Conservation (phyloP, 2,329 filamentous ascomycete genomes). For the Cladosporium cucumerinum region DNA sequence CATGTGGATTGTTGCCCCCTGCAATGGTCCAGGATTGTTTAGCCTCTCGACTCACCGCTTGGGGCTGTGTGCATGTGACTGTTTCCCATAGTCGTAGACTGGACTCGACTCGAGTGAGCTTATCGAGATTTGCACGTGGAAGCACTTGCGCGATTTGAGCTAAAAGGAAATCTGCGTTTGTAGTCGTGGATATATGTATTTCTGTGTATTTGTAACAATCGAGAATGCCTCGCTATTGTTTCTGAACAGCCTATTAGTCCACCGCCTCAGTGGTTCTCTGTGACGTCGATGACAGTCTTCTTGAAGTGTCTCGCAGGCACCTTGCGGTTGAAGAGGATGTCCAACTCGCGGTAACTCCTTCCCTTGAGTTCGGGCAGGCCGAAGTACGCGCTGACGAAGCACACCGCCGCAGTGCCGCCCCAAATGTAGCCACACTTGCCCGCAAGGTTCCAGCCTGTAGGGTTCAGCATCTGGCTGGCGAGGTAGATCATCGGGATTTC, state of each 20-base stretch:
- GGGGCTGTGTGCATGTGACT: background rate
- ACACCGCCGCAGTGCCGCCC: constrained; percentile 75
- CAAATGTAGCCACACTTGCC: constrained; percentile 89
- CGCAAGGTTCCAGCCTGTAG: constrained; percentile 78
- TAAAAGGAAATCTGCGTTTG: background rate
- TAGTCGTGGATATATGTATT: background rate
- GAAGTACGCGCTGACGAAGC: constrained; percentile 81
- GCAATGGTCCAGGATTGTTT: background rate
- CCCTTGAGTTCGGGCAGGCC: constrained; percentile 75
- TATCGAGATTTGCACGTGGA: background rate
- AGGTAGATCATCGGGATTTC: constrained; percentile 77
- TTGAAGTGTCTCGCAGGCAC: constrained; percentile 71
- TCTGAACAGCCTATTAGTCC: background rate
- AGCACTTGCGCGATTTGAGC: background rate
- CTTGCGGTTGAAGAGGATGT: constrained; percentile 74
- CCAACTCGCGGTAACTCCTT: constrained; percentile 80
- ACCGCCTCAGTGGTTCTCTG: constrained; percentile 32
- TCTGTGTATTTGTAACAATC: background rate
- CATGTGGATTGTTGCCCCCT: background rate
- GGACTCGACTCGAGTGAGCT: background rate
- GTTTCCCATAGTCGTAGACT: background rate
- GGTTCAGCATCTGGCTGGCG: constrained; percentile 92
- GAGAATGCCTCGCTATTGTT: background rate
- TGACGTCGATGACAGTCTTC: constrained; percentile 40
- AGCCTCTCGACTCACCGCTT: background rate